Conservation (phyloP, 2,329 filamentous ascomycete genomes). For the Botrytis paeoniae region DNA sequence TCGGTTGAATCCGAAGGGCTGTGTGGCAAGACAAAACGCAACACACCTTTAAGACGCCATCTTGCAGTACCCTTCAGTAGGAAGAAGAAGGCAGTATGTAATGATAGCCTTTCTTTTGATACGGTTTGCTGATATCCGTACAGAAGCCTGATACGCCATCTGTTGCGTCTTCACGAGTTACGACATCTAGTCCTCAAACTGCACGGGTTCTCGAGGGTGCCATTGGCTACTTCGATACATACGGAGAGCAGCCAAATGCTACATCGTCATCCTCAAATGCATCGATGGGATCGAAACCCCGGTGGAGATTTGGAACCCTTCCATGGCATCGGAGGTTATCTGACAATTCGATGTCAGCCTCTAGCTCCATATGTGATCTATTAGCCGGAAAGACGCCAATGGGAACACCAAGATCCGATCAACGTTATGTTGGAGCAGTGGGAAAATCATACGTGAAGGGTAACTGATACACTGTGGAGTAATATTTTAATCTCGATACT, state of each 20-base stretch:
- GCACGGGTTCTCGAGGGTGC: conserved; percentile 32
- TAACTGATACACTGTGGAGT: conserved; percentile 9
- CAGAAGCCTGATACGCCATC: not conserved
- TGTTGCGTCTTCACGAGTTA: conserved; percentile 4
- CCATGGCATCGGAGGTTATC: conserved; percentile 38
- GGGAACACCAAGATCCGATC: conserved; percentile 29
- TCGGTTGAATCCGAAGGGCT: conserved; percentile 24
- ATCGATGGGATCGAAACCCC: conserved; percentile 18
- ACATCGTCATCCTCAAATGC: conserved; percentile 13
- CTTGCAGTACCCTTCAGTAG: conserved; percentile 22
- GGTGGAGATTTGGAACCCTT: conserved; percentile 32
- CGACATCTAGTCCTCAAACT: conserved; percentile 26
- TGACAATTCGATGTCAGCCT: conserved; percentile 32
- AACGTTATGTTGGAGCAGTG: conserved; percentile 23
- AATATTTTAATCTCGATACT: not conserved
- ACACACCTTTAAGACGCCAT: not conserved
- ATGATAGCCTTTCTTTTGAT: not conserved
- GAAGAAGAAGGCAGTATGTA: conserved; percentile 21
- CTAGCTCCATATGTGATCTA: conserved; percentile 35
- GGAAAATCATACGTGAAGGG: conserved; percentile 27
- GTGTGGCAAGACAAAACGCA: conserved; percentile 31
- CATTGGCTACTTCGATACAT: conserved; percentile 26
- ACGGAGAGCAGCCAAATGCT: not conserved
- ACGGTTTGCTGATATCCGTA: not conserved
- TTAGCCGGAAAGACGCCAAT: conserved; percentile 34